Evolutionary conservation across 805 yeast species (phyloP), one percentile per base, ranked within the genome.

Genomic region (Priceomyces fermenticarens): DNA sequence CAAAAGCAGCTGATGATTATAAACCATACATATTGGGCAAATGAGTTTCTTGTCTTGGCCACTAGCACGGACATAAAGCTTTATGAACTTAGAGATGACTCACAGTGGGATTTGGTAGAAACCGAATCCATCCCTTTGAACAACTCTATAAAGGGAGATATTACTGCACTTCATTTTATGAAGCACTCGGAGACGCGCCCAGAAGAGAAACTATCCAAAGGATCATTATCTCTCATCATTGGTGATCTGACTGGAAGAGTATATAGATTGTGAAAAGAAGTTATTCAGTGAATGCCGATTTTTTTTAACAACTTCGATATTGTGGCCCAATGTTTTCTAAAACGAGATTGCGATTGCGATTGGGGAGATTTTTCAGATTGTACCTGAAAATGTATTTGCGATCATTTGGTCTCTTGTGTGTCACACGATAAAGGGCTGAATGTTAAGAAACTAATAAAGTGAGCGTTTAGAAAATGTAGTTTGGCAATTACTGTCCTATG

Each of bases 171-270:
- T 36, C 59, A 55, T 38, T 47, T 65, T 20, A 46, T 58, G 35
- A 65, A 65, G 40, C 36, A 47, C 7, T 48, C 54, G 4, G 63
- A 58, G 27, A 47, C 60, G 1, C 72, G 67, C 39, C 37, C 47
- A 13, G 67, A 66, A 25, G 74, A 68, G 13, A 75, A 39, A 53
- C 49, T 56, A 36, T 52, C 48, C 34, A 54, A 65, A 58, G 80
- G 59, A 42, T 57, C 43, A 17, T 39, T 64, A 32, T 73, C 69
- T 40, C 48, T 82, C 20, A 62, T 78, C 7, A 66, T 78, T 23
- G 87, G 86, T 3, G 85, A 81, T 49, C 48, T 63, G 3, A 51
- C 54, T 8, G 87, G 88, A 0, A 61, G 69, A 36, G 72, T 83
- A 3, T 73, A 72, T 41, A 60, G 62, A 1, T 76, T 80, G 81